A percentile compares a stretch with the other conserved stretches of the same genome.
Evolutionary conservation across 768 basidiomycete species (phyloP).

Genomic region (Inosperma sp.): DNA sequence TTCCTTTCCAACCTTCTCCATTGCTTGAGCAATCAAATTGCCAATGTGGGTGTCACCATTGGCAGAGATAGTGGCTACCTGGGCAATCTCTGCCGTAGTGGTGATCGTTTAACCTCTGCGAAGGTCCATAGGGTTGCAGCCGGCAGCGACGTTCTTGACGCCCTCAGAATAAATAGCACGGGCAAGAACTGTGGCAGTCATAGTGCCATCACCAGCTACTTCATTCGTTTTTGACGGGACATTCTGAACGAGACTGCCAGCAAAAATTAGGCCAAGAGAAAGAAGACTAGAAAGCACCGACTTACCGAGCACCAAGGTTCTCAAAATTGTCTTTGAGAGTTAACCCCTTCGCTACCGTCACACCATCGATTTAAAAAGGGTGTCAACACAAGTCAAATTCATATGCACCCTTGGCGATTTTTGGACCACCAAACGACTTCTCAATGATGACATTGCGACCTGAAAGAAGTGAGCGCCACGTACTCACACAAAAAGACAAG

Average conservation of each 20-base stretch:
- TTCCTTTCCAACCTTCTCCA: constrained; percentile 99
- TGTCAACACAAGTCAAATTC: not conserved
- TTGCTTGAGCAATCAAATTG: constrained; percentile 92
- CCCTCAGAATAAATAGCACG: too few relatives aligned
- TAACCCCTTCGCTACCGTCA: constrained; percentile 94
- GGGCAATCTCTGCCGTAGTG: constrained; percentile 96
- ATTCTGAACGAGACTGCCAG: constrained; percentile 79
- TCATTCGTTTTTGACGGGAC: constrained; percentile 97
- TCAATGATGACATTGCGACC: constrained; percentile 98
- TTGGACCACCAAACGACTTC: too few relatives aligned
- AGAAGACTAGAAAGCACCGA: constrained; percentile 57
- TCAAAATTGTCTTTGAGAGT: constrained; percentile 89
- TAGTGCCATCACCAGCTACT: constrained; percentile 94
- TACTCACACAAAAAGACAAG: not conserved
- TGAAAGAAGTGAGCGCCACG: constrained; percentile 25
- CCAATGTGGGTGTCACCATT: constrained; percentile 84
- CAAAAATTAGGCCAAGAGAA: not conserved
- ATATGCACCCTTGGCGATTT: too few relatives aligned
- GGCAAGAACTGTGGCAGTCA: too few relatives aligned
- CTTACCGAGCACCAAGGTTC: too few relatives aligned
- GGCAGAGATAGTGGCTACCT: constrained; percentile 91
- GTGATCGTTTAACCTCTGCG: constrained; percentile 96
- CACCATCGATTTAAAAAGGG: constrained; percentile 64
- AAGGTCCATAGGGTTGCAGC: constrained; percentile 99
- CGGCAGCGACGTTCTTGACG: constrained; percentile 98